A percentile compares a stretch with the other conserved stretches of the same genome.
Conservation (phyloP, 2,329 filamentous ascomycete species). For the Aureobasidium uvarum region DNA sequence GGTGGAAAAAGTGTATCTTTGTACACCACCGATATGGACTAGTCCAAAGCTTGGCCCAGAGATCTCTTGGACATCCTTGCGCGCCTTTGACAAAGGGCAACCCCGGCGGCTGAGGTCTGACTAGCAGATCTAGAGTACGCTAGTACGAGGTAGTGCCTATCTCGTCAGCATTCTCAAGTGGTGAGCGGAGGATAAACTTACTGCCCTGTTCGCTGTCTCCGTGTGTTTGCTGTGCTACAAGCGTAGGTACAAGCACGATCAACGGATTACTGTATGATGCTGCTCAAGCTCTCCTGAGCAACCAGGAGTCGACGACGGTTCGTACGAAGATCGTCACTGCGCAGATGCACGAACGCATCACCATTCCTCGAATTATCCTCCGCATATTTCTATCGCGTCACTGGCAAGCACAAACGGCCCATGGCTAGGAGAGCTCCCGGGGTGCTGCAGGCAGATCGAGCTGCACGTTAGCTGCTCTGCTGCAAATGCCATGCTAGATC, state of each 20-base stretch:
- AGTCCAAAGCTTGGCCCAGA: conserved; percentile 19
- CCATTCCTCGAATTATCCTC: conserved; percentile 2
- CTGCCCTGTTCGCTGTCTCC: neutral
- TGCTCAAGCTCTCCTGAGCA: conserved; percentile 9
- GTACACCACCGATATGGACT: neutral
- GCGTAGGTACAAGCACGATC: conserved; percentile 6
- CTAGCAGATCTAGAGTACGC: neutral
- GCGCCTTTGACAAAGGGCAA: neutral
- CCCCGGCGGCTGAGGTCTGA: conserved; percentile 10
- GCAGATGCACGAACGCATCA: conserved; percentile 13
- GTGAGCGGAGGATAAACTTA: conserved; percentile 9
- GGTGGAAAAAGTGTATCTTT: conserved; percentile 7
- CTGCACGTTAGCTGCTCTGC: conserved; percentile 16
- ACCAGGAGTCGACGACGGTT: neutral
- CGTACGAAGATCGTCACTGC: conserved; percentile 7
- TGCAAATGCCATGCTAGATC: conserved; percentile 25
- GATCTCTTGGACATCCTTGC: conserved; percentile 25
- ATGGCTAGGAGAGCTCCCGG: conserved; percentile 1
- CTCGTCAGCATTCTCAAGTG: conserved; percentile 8
- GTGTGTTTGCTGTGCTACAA: neutral
- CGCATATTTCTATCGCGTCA: conserved; percentile 11
- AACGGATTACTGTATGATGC: conserved; percentile 4
- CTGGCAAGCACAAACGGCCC: neutral
- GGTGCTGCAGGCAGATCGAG: conserved; percentile 23
- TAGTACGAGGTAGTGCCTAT: conserved; percentile 1